These are phyloP conservation scores for Citrus reticulata DNA, from an alignment of 345 rosid species.

Conservation along the genomic window DNA sequence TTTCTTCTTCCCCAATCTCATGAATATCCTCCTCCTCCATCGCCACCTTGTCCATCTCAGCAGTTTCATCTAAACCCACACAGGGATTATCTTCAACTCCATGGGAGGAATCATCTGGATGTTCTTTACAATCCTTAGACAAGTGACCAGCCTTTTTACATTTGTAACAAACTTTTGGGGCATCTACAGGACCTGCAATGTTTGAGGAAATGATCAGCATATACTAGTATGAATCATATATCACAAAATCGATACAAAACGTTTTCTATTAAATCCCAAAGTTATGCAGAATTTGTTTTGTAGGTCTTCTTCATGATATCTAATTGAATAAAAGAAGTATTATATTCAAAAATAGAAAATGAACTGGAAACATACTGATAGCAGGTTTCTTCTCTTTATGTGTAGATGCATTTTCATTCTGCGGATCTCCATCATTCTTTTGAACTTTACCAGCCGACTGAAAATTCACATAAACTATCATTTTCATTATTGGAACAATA, in stretches of 20 bases:
- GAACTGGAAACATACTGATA: slow-evolving; percentile 33
- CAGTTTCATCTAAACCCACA: slow-evolving; percentile 16
- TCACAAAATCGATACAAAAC: not conserved
- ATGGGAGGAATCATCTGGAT: slow-evolving; percentile 35
- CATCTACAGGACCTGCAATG: slow-evolving; percentile 60
- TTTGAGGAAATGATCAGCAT: not conserved
- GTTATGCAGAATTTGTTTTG: not conserved
- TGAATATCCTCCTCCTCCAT: slow-evolving; percentile 95
- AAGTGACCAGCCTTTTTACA: slow-evolving; percentile 90
- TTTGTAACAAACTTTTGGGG: slow-evolving; percentile 79
- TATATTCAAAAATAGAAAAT: not conserved
- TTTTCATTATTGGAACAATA: not conserved
- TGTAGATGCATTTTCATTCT: slow-evolving; percentile 29
- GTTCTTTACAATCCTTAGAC: slow-evolving; percentile 79
- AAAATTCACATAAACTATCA: slow-evolving; percentile 20
- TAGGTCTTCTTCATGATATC: not conserved
- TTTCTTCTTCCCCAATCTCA: slow-evolving; percentile 91
- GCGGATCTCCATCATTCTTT: slow-evolving; percentile 47
- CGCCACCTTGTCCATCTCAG: slow-evolving; percentile 64
- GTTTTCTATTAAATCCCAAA: not conserved
- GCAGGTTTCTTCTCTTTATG: slow-evolving; percentile 39
- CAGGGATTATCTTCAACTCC: slow-evolving; percentile 16
- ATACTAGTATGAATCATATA: not conserved
- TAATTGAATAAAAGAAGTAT: not conserved
- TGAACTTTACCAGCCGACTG: slow-evolving; percentile 84